Evolutionary conservation across 805 yeast genomes (phyloP).

Genomic region (Metschnikowia henanensis): DNA sequence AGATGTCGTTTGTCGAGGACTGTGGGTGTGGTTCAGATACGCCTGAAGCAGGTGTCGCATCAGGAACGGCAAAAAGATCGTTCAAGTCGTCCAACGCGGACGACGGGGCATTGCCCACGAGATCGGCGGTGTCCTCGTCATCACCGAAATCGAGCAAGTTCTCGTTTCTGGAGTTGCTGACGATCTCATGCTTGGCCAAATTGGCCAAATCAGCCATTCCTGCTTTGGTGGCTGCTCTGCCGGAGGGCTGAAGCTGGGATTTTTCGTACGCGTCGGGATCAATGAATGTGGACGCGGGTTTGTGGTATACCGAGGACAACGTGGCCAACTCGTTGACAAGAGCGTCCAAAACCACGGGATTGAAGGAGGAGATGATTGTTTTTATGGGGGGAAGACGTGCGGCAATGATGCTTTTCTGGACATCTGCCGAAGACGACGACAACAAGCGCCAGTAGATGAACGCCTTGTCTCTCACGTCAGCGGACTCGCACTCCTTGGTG

Average conservation of each 20-base stretch:
- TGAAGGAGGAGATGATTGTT: slow-evolving; percentile 69
- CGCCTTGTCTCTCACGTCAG: slow-evolving; percentile 81
- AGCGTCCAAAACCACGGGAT: slow-evolving; percentile 65
- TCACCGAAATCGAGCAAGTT: slow-evolving; percentile 85
- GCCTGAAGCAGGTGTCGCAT: slow-evolving; percentile 15
- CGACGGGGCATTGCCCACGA: slow-evolving; percentile 4
- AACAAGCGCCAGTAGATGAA: slow-evolving; percentile 78
- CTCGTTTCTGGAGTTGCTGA: slow-evolving; percentile 65
- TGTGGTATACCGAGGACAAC: slow-evolving; percentile 85
- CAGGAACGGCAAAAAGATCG: slow-evolving; percentile 58
- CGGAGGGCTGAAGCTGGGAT: slow-evolving; percentile 18
- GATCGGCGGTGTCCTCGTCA: slow-evolving; percentile 36
- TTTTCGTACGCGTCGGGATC: slow-evolving; percentile 32
- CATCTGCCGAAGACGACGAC: slow-evolving; percentile 43
- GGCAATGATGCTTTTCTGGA: slow-evolving; percentile 55
- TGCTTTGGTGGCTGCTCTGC: slow-evolving; percentile 14
- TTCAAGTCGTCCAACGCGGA: slow-evolving; percentile 71
- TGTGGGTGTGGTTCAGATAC: slow-evolving; percentile 13
- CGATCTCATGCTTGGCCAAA: slow-evolving; percentile 74
- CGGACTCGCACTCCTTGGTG: slow-evolving; percentile 64
- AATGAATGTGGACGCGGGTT: slow-evolving; percentile 69
- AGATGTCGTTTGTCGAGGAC: slow-evolving; percentile 42
- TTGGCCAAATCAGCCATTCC: slow-evolving; percentile 76
- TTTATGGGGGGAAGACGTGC: slow-evolving; percentile 69
- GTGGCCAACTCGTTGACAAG: slow-evolving; percentile 78